A percentile compares a stretch with the other conserved stretches of the same genome.
These are phyloP conservation scores for Claviceps sp. DNA, from an alignment of 2,329 filamentous ascomycete genomes.

Conservation along the genomic window DNA sequence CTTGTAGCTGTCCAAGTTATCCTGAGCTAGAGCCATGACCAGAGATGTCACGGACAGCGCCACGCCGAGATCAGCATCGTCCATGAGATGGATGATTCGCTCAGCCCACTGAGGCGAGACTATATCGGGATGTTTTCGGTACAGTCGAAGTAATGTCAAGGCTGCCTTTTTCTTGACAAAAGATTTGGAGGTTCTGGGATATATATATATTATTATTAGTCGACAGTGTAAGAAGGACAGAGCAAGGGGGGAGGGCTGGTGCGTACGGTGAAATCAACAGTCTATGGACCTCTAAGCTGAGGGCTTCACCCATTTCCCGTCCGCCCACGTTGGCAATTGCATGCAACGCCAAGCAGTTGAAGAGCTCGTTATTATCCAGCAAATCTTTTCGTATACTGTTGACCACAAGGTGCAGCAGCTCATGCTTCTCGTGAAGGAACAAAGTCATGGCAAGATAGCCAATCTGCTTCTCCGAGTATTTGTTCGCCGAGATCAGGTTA, in stretches of 20 bases:
- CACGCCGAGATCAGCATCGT: conserved; percentile 87
- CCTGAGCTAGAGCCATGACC: conserved; percentile 87
- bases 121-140: conserved; percentile 87
- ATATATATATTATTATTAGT: neutral
- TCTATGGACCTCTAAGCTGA: conserved; percentile 83
- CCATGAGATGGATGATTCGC: conserved; percentile 97
- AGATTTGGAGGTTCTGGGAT: conserved; percentile 57
- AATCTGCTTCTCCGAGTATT: conserved; percentile 99
- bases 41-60: conserved; percentile 90
- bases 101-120: conserved; percentile 96
- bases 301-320: conserved; percentile 89
- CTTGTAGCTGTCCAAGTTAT: conserved; percentile 87
- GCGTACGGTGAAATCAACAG: conserved; percentile 84
- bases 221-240: neutral
- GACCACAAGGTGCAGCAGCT: conserved; percentile 87
- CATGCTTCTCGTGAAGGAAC: conserved; percentile 94
- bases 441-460: conserved; percentile 95
- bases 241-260: neutral
- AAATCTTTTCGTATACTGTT: conserved; percentile 98
- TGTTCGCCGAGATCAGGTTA: conserved; percentile 89
- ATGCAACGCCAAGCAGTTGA: conserved; percentile 92
- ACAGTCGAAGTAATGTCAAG: conserved; percentile 79
- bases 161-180: conserved; percentile 99
- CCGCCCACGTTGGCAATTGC: conserved; percentile 96
- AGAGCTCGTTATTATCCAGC: conserved; percentile 87